Evolutionary conservation across 257 asterid species (phyloP), one percentile per base, ranked within the genome.

Genomic region (Primulina huaijiensis): DNA sequence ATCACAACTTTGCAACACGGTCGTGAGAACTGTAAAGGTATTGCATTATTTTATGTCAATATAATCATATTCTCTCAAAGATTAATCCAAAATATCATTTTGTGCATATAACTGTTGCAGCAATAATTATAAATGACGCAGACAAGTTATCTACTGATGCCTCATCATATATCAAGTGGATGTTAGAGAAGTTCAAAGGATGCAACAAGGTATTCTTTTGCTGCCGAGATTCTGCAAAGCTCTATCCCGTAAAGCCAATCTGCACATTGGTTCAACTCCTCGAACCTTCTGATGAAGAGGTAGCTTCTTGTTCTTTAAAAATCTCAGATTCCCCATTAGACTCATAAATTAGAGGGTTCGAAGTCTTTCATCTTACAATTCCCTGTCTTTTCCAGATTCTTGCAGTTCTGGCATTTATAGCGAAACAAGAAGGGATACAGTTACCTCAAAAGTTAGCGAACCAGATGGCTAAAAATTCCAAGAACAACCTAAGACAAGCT

Each of bases 401-500:
- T 30, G 71, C 81, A 57, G 97, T 90, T 68, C 60, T 88, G 79
- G 76, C 76, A 71, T 83, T 83, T 85, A 90, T 90, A 82, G 97
- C 94, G 72, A 60, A 74, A 65, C 65, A 76, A 65, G 96, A 90
- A 78, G 84, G 78, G 20, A 85, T 87, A 73, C 74, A 77, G 68
- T 68, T 87, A 70, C 94, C 94, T 34, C 73, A 69, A 55, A 72
- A 74, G 65, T 62, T 88, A 77, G 97, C 92, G 29, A 72, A 53
- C 67, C 78, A 79, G 79, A 83, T 90, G 60, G 94, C 97, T 65
- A 72, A 70, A 67, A 82, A 74, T 74, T 84, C 96, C 70, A 87
- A 88, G 87, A 84, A 89, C 65, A 90, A 90, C 78, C 81, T 90
- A 70, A 80, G 97, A 79, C 97, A 90, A 81, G 97, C 96, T 16